Percentiles rank a stretch among this genome's conserved stretches.
Evolutionary conservation across 176 grass and related monocot genomes (phyloP).

Genomic region (Lolium perenne): DNA sequence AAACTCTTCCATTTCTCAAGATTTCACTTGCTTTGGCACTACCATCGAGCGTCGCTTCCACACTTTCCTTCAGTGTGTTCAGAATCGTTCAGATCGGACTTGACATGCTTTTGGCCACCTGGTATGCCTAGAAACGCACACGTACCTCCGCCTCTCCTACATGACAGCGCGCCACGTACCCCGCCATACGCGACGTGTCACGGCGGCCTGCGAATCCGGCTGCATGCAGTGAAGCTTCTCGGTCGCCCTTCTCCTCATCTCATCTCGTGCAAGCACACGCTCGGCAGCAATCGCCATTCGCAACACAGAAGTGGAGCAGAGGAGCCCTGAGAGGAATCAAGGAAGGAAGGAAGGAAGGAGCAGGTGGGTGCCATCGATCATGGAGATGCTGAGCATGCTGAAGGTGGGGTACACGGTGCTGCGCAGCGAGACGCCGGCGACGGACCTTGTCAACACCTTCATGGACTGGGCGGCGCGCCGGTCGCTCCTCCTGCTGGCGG

Average conservation of each 20-base stretch:
- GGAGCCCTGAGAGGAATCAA: background rate
- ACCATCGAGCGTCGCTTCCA: background rate
- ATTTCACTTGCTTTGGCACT: too few species aligned
- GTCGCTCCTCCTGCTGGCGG: slow-evolving; percentile 39
- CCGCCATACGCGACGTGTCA: background rate
- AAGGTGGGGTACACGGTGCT: slow-evolving; percentile 60
- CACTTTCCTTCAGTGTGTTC: background rate
- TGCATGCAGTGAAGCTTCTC: background rate
- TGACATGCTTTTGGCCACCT: background rate
- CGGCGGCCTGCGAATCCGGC: background rate
- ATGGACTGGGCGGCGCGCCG: slow-evolving; percentile 59
- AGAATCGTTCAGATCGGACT: background rate
- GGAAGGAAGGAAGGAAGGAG: background rate
- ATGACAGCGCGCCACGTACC: slow-evolving; percentile 9
- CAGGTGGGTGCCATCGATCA: background rate
- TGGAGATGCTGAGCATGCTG: slow-evolving; percentile 59
- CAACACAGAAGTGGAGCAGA: background rate
- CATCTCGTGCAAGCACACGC: background rate
- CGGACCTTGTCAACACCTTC: slow-evolving; percentile 57
- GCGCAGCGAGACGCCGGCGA: slow-evolving; percentile 55
- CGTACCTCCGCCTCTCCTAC: background rate
- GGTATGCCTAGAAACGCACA: slow-evolving; percentile 15
- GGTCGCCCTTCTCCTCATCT: background rate
- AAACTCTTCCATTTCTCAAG: too few species aligned
- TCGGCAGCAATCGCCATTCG: background rate